Evolutionary conservation across 2,329 filamentous ascomycete genomes (phyloP).

Genomic region (Xylariaceae sp.): DNA sequence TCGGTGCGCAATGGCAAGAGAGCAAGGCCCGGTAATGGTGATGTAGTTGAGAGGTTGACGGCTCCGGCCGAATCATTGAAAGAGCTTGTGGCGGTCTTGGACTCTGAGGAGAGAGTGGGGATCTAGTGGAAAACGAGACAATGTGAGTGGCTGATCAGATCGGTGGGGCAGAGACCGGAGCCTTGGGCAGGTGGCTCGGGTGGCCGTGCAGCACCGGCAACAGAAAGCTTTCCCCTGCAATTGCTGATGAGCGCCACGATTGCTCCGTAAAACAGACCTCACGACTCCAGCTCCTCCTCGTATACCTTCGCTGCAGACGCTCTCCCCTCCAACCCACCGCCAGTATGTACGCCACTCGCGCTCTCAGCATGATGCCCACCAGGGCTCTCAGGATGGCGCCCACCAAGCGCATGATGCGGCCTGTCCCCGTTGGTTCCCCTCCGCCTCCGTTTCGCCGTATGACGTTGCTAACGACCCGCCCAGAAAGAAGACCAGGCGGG

Average conservation of each 20-base stretch:
- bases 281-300: no score
- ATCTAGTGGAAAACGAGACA: no score
- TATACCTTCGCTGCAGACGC: no score
- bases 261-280: no score
- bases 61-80: conserved; percentile 17
- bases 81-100: conserved; percentile 20
- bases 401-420: conserved; percentile 58
- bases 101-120: conserved; percentile 6
- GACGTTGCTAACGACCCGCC: conserved; percentile 29
- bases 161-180: no score
- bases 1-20: no score
- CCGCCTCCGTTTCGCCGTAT: conserved; percentile 19
- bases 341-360: conserved; percentile 59
- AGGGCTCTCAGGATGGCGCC: conserved; percentile 60
- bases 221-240: no score
- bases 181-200: no score
- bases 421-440: conserved; percentile 58
- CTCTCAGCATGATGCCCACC: conserved; percentile 61
- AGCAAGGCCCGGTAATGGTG: conserved; percentile 11
- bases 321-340: conserved; percentile 17
- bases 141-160: no score
- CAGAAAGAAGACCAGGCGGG: conserved; percentile 62
- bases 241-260: no score
- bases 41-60: conserved; percentile 25
- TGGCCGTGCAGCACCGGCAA: no score